Conservation (phyloP, 257 asterid species). For the Solanum pimpinellifolium region DNA sequence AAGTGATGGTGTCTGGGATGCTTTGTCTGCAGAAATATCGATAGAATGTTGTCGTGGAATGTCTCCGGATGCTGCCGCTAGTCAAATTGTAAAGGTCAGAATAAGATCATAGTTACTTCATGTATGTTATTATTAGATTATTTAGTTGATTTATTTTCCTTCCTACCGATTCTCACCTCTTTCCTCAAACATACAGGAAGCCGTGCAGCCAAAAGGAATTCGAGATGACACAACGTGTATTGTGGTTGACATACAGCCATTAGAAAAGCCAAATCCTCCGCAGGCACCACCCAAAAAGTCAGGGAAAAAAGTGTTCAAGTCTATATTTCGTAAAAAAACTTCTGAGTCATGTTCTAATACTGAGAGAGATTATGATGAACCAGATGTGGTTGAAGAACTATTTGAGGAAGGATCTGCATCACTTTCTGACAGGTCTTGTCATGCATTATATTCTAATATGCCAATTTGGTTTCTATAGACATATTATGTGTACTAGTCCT, state of each 20-base stretch:
- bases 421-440: constrained; percentile 52
- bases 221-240: constrained; percentile 81
- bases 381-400: constrained; percentile 57
- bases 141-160: background rate
- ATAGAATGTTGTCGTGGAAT: constrained; percentile 60
- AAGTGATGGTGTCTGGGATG: constrained; percentile 89
- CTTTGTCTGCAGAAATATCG: constrained; percentile 55
- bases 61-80: constrained; percentile 60
- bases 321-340: constrained; percentile 49
- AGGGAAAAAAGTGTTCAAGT: constrained; percentile 51
- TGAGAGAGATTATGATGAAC: constrained; percentile 33
- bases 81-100: constrained; percentile 52
- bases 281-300: constrained; percentile 44
- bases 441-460: background rate
- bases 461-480: background rate
- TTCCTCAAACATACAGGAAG: constrained; percentile 39
- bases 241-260: constrained; percentile 55
- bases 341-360: constrained; percentile 30
- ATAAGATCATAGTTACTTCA: background rate
- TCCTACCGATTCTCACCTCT: background rate
- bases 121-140: background rate
- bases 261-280: constrained; percentile 38
- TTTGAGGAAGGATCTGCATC: constrained; percentile 80
- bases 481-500: background rate
- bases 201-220: constrained; percentile 54